Base-by-base conservation (phyloP, 805 yeast species). In the Hanseniaspora taiwanica region DNA sequence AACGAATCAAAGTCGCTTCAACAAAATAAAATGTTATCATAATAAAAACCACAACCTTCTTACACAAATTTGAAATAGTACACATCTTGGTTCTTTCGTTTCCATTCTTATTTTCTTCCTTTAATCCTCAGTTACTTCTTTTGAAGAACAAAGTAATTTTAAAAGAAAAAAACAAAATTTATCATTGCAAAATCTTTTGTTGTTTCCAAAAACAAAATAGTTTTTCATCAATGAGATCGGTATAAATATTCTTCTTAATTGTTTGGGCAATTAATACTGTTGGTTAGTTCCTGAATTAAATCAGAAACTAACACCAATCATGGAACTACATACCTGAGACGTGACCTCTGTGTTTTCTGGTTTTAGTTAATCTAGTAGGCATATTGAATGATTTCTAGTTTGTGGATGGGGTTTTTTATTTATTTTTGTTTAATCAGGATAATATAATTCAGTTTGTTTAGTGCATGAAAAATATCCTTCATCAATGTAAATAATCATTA, bases 301-400 rank as follows among this genome's bases (percentile, higher is more conserved):
- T n/a, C n/a, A n/a, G 10, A 8, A 25, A 12, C 40, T 35, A 37
- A 29, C 33, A 29, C 33, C 33, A 29, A 29, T 29, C 40, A 36
- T 47, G 60, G 63, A 59, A 58, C 50, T 59, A 59, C 93, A 76
- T 82, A 83, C 93, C 94, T 68, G 96, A 84, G 72, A 91, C 97
- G 94, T 91, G 81, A 76, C 99, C 99, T 83, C 99, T 86, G 82
- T 85, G 96, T 79, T 91, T 91, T 83, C 99, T 86, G 74, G 97
- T 91, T 74, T 91, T 87, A 66, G 94, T 82, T 68, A 84, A 80
- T 84, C 97, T 86, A 79, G 96, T 83, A 71, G 97, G 97, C 97
- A 87, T 87, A 68, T 67, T 70, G 53, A 49, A 43, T 48, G 48
- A 39, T 42, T 39, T 32, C 35, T 39, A 35, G 27, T 23, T 21